These are phyloP conservation scores for Mycena leptocephala DNA, from an alignment of 768 basidiomycete species.

Conservation along the genomic window DNA sequence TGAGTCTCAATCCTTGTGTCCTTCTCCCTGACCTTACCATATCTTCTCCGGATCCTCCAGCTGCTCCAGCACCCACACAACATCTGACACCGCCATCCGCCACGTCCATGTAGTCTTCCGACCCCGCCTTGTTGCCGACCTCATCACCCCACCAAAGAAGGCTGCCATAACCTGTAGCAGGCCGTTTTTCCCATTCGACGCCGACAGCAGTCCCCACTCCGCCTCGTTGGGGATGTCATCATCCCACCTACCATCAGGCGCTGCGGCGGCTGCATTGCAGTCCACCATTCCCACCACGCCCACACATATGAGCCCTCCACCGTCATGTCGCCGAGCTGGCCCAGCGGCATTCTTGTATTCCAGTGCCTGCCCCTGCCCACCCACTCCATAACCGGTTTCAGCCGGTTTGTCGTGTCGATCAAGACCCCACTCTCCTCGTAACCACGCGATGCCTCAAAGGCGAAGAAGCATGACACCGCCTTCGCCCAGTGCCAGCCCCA, in stretches of 20 bases:
- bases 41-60: neutral
- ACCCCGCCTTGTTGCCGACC: neutral
- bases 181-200: neutral
- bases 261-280: neutral
- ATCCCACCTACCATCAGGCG: neutral
- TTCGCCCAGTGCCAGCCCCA: conserved; percentile 2
- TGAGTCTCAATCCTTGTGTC: too few relatives aligned
- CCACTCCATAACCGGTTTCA: neutral
- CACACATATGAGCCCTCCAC: neutral
- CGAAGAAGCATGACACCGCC: neutral
- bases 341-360: neutral
- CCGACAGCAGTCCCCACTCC: neutral
- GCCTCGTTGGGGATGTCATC: neutral
- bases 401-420: neutral
- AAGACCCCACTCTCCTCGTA: neutral
- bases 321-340: neutral
- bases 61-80: neutral
- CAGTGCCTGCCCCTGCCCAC: neutral
- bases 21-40: too few relatives aligned
- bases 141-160: neutral
- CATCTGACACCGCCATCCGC: neutral
- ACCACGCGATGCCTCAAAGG: neutral
- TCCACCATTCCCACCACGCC: neutral
- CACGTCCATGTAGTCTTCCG: neutral
- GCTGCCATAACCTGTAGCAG: neutral